Base-by-base conservation (phyloP, 2,329 filamentous ascomycete genomes). In the Metarhizium guizhouense region DNA sequence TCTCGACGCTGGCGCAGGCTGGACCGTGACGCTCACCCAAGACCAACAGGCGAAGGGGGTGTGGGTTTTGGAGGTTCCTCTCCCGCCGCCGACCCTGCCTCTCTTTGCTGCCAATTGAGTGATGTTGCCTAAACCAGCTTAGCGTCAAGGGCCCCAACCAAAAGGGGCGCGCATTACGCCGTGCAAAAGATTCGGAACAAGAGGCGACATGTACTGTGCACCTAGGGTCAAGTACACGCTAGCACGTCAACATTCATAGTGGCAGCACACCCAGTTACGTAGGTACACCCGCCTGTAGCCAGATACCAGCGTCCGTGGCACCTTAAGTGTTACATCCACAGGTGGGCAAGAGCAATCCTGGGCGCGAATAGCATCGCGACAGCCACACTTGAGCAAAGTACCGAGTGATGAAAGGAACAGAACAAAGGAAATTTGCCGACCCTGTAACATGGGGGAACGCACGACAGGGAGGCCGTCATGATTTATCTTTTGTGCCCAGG, bases 1-100 rank as follows among this genome's bases (percentile, higher is more conserved):
- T 56, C 55, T 58, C 56, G 57, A 60, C 57, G 60, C 56, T 55
- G 57, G 57, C 58, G 57, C 57, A 58, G 53, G 53, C 55, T 56
- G 57, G 56, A 61, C 61, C 62, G 61, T 63, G 62, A 64, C 62
- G 61, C 61, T 61, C 59, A 58, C 56, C 53, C 52, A 58, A 58
- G 54, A 56, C 57, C 59, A 54, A 57, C 58, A 56, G 56, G 59
- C 57, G 56, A 58, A 55, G 49, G 56, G 52, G 59, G 56, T 53
- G 56, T 56, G 55, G 56, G 56, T 52, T 56, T 55, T 55, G 56
- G 52, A 57, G 30, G 54, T 55, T 54, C 54, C 53, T 53, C 47
- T 55, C 49, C 38, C 48, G 49, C 52, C 47, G 56, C 56, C 18
- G 48, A 30, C 48, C 45, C 45, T 48, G 45, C 42, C 10, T 48